These are phyloP conservation scores for Mycoemilia scoparia DNA, from an alignment of 192 early-diverging fungal genomes.

Conservation along the genomic window DNA sequence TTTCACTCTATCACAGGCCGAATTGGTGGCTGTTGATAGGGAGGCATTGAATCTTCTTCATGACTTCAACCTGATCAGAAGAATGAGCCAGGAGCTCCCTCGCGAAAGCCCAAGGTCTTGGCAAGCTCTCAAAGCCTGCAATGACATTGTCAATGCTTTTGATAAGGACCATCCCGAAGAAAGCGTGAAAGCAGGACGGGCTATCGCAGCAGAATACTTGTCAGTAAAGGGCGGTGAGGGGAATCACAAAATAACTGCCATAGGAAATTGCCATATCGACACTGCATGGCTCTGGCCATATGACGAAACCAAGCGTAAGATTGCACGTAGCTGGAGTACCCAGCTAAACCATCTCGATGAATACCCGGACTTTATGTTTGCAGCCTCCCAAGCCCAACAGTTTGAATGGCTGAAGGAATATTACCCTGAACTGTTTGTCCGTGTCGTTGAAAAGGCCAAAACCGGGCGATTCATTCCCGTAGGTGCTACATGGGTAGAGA, in stretches of 20 bases:
- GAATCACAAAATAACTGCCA: constrained; percentile 59
- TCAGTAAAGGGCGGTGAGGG: constrained; percentile 34
- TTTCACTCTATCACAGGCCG: constrained; percentile 41
- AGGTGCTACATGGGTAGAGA: constrained; percentile 94
- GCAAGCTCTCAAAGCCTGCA: constrained; percentile 68
- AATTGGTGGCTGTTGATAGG: constrained; percentile 53
- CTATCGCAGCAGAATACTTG: constrained; percentile 46
- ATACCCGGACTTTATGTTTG: constrained; percentile 80
- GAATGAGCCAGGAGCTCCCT: constrained; percentile 51
- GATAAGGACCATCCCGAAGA: constrained; percentile 27
- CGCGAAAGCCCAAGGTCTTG: constrained; percentile 43
- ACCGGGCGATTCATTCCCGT: constrained; percentile 77
- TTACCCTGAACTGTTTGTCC: constrained; percentile 68
- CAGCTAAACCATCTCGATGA: constrained; percentile 66
- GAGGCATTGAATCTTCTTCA: constrained; percentile 48
- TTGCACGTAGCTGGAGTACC: constrained; percentile 64
- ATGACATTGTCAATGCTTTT: constrained; percentile 62
- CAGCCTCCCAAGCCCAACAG: constrained; percentile 93
- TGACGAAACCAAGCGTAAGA: constrained; percentile 92
- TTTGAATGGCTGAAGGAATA: constrained; percentile 75
- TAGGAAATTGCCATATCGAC: constrained; percentile 88
- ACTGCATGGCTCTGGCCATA: constrained; percentile 97
- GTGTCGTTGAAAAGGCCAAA: constrained; percentile 49
- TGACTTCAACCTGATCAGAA: constrained; percentile 60
- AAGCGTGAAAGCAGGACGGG: constrained; percentile 17